These are phyloP conservation scores for Dissophora globulifera DNA, from an alignment of 192 early-diverging fungal species.

Conservation along the genomic window DNA sequence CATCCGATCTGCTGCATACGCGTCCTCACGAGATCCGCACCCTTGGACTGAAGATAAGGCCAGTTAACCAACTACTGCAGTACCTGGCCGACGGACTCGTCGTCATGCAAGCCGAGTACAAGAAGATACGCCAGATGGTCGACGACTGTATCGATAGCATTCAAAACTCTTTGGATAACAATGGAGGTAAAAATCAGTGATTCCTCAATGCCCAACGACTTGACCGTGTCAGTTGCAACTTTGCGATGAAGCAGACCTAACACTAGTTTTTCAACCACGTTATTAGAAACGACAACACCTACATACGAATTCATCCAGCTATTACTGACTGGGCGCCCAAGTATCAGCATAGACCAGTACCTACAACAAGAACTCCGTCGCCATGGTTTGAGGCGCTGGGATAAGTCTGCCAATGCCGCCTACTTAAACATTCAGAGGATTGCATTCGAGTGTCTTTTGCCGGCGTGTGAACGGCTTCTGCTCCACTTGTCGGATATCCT, in stretches of 20 bases:
- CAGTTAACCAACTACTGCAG: slow-evolving; percentile 14
- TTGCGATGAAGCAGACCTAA: too few species aligned
- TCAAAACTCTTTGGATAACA: slow-evolving; percentile 6
- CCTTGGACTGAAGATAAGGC: slow-evolving; percentile 17
- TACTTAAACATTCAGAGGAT: slow-evolving; percentile 30
- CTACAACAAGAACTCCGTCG: slow-evolving; percentile 33
- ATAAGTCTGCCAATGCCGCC: slow-evolving; percentile 22
- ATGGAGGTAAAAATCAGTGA: slow-evolving; percentile 11
- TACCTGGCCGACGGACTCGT: slow-evolving; percentile 22
- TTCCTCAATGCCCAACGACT: too few species aligned
- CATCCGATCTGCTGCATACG: slow-evolving; percentile 3
- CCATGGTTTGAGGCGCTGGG: slow-evolving; percentile 36
- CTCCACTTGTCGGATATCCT: slow-evolving; percentile 31
- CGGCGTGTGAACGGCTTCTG: slow-evolving; percentile 36
- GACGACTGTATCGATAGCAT: slow-evolving; percentile 26
- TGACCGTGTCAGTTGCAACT: too few species aligned
- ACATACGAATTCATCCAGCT: slow-evolving; percentile 33
- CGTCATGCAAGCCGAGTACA: slow-evolving; percentile 27
- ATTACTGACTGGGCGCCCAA: slow-evolving; percentile 27
- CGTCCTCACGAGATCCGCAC: slow-evolving; percentile 26
- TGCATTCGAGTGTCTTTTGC: slow-evolving; percentile 39
- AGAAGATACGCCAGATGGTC: slow-evolving; percentile 15
- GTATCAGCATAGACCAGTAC: slow-evolving; percentile 24
- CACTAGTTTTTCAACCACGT: background rate
- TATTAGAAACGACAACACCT: slow-evolving; percentile 19